A percentile compares a stretch with the other conserved stretches of the same genome.
Evolutionary conservation across 2,329 filamentous ascomycete genomes (phyloP).

Genomic region (Nemania diffusa): DNA sequence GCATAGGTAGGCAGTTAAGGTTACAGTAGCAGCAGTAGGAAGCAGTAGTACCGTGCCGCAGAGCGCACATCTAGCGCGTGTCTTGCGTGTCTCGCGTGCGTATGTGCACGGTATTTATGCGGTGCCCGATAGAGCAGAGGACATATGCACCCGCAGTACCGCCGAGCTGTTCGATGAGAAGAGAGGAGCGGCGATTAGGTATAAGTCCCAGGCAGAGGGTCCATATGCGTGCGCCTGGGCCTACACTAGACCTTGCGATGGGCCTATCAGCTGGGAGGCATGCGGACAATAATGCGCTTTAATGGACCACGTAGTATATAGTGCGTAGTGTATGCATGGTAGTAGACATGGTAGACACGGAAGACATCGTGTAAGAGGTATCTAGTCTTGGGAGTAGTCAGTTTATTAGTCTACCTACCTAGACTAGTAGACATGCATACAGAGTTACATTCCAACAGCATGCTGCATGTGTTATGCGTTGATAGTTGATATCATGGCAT

Average conservation of each 20-base stretch:
- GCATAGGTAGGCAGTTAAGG: neutral
- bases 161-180: constrained; percentile 7
- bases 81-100: neutral
- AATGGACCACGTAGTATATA: neutral
- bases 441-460: too few relatives aligned
- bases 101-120: constrained; percentile 37
- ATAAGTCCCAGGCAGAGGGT: constrained; percentile 25
- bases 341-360: neutral
- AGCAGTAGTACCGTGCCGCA: constrained; percentile 11
- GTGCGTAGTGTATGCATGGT: neutral
- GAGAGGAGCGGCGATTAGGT: neutral
- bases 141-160: constrained; percentile 14
- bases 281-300: neutral
- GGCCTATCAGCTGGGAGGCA: neutral
- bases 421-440: neutral
- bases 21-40: constrained; percentile 11
- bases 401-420: too few relatives aligned
- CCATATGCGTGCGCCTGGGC: constrained; percentile 8
- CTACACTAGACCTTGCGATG: constrained; percentile 8
- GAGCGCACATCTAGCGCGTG: neutral
- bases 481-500: too few relatives aligned
- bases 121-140: constrained; percentile 4
- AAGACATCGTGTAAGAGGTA: neutral
- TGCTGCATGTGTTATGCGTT: too few relatives aligned
- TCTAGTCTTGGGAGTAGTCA: too few relatives aligned